phyloP scores from a whole-genome alignment of 2,329 filamentous ascomycete species.

The Venturia carpophila region DNA sequence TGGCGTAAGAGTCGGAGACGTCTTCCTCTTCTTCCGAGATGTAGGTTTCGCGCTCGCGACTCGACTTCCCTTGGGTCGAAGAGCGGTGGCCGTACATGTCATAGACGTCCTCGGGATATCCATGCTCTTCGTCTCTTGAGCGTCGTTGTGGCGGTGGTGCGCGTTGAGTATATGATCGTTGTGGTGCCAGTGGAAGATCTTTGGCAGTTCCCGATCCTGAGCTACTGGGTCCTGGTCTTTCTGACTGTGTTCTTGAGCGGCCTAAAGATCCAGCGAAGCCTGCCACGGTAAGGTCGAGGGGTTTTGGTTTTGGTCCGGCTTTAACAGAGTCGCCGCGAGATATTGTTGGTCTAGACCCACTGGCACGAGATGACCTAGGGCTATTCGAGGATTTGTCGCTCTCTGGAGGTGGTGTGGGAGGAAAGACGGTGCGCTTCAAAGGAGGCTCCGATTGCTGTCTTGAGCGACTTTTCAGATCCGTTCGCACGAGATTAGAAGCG shows the following conservation, averaged over 20 bases:
- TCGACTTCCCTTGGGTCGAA: constrained; percentile 23
- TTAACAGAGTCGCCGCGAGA: constrained; percentile 44
- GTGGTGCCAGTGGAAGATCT: background rate
- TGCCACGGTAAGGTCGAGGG: constrained; percentile 41
- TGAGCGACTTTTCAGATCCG: constrained; percentile 64
- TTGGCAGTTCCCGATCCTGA: background rate
- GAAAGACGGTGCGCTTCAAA: constrained; percentile 72
- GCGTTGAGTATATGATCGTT: background rate
- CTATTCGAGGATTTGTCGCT: constrained; percentile 51
- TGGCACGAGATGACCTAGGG: constrained; percentile 11
- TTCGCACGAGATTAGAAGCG: constrained; percentile 86
- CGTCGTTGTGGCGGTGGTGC: background rate
- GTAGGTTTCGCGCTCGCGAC: constrained; percentile 41
- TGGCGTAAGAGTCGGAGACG: constrained; percentile 50
- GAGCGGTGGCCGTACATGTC: constrained; percentile 25
- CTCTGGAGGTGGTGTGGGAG: constrained; percentile 96
- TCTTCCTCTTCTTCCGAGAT: constrained; percentile 76
- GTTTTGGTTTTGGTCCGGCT: constrained; percentile 40
- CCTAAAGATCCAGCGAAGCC: constrained; percentile 33
- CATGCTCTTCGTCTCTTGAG: constrained; percentile 5
- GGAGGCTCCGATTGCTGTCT: constrained; percentile 82
- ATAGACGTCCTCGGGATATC: constrained; percentile 19
- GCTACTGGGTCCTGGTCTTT: constrained; percentile 11
- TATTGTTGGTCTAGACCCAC: background rate
- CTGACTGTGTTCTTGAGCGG: constrained; percentile 13